Base-by-base conservation (phyloP, 768 basidiomycete genomes). In the Lactifluus echinatus region DNA sequence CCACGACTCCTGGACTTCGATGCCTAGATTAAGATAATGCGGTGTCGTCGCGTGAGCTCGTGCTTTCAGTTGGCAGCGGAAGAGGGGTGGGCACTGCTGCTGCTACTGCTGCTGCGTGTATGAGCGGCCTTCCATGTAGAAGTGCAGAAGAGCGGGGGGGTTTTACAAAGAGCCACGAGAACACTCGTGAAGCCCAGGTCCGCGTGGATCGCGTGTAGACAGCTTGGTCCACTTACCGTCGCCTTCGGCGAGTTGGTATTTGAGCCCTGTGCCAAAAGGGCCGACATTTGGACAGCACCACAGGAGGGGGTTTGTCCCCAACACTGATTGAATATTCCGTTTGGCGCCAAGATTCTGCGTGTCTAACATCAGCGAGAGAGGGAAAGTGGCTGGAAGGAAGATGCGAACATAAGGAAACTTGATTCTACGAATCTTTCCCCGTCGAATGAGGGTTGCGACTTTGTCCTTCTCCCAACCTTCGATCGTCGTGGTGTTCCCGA, bases 391-490 rank as follows among this genome's bases (percentile, higher is more conserved):
- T 5, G 28, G 21, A 44, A 55, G 37, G 65, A 26, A 68, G 84
- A 62, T 69, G 90, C 93, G 69, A 17, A 57, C 56, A 6, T 97
- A 98, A 53, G 95, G 96, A 67, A 93, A 98, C 69, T 88, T 92
- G 65, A 94, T 88, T 72, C 93, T 87, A 50, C 78, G 81, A 56
- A 97, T 86, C 69, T 88, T 90, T 5, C 94, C 95, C 56, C 86
- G 75, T 19, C 87, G 81, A 50, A 90, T 82, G 64, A 99, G 78
- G 0, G 82, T 87, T 4, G 93, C 87, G 1, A 83, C 92, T 70
- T 88, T 94, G 66, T 98, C 93, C 72, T 98, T 98, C 70, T 99
- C 96, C 90, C 91, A 95, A 0, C 88, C 84, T 72, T 99, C 96
- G 49, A 99, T 97, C 0, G 96, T 98, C 0, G 95, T 99, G 2